Evolutionary conservation across 2,329 filamentous ascomycete species (phyloP), one percentile per base, ranked within the genome.

Genomic region (Beauveria rudraprayagi): DNA sequence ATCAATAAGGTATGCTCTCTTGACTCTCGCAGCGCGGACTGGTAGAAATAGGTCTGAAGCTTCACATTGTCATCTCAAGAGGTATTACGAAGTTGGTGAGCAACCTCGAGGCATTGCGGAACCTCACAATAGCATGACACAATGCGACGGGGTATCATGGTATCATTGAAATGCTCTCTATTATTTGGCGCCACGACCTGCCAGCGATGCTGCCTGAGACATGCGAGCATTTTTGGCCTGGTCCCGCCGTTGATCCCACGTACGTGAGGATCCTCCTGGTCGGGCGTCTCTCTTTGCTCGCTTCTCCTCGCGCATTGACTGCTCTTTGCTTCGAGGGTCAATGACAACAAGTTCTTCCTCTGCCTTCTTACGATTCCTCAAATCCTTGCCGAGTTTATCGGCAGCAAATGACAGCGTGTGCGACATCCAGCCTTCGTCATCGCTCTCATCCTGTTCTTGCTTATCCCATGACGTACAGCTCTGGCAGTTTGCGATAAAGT

Each of bases 401-500:
- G 92, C 94, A 43, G 88, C 89, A 72, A 97, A 97, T 51, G 83
- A 90, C 41, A 99, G 79, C 10, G 85, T 81, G 72, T 97, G 93
- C 4, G 84, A 85, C 85, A 97, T 90, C 92, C 93, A 97, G 8
- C 86, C 87, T 54, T 83, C 80, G 54, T 85, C 85, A 62, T 84
- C 83, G 66, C 80, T 82, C 3, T 87, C 83, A 24, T 81, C 78
- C 14, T 79, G 78, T 3, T 80, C 83, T 46, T 79, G 80, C 67
- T 86, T 82, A 69, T 95, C 89, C 91, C 92, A 96, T 0, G 88
- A 84, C 62, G 84, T 86, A 73, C 94, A 97, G 50, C 91, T 96
- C 71, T 96, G 91, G 73, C 94, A 99, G 68, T 95, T 90, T 54
- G 89, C 90, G 65, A 99, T 95, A 73, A 97, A 99, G 72, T 99